Percentiles rank a stretch among this genome's conserved stretches.
phyloP scores from a whole-genome alignment of 345 rosid genomes.

The Heritiera fomes region DNA sequence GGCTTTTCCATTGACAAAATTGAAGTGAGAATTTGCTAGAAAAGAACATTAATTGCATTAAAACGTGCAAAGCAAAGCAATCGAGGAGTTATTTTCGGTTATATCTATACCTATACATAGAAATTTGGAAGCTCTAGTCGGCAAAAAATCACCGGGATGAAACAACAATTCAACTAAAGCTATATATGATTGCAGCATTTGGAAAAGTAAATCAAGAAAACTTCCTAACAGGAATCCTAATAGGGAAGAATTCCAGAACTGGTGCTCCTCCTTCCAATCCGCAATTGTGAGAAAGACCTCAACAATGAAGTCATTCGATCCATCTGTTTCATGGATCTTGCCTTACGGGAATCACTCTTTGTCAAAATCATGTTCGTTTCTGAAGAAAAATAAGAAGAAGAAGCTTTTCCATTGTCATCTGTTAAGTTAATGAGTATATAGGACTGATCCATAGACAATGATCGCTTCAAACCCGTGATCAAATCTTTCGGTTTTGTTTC shows the following conservation, averaged over 20 bases:
- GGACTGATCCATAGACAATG: slow-evolving; percentile 44
- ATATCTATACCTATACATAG: background rate
- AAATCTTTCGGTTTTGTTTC: slow-evolving; percentile 19
- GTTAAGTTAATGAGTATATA: slow-evolving; percentile 24
- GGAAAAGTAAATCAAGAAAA: background rate
- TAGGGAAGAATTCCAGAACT: slow-evolving; percentile 22
- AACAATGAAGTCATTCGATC: slow-evolving; percentile 37
- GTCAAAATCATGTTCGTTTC: background rate
- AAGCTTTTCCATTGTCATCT: slow-evolving; percentile 10
- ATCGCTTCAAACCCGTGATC: slow-evolving; percentile 26
- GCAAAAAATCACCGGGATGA: background rate
- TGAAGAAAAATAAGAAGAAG: slow-evolving; percentile 4
- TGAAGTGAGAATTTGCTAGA: background rate
- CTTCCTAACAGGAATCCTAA: background rate
- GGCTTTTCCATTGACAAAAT: background rate
- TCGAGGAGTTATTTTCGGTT: background rate
- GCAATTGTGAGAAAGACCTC: slow-evolving; percentile 27
- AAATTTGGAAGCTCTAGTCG: background rate
- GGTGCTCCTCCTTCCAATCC: slow-evolving; percentile 14
- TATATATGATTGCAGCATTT: background rate
- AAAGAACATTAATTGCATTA: background rate
- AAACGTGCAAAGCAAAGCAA: background rate
- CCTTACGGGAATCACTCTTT: slow-evolving; percentile 18
- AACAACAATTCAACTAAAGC: too few species aligned
- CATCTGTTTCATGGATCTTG: slow-evolving; percentile 25